Base-by-base conservation (phyloP, 2,329 filamentous ascomycete species). In the Ustulina deusta region DNA sequence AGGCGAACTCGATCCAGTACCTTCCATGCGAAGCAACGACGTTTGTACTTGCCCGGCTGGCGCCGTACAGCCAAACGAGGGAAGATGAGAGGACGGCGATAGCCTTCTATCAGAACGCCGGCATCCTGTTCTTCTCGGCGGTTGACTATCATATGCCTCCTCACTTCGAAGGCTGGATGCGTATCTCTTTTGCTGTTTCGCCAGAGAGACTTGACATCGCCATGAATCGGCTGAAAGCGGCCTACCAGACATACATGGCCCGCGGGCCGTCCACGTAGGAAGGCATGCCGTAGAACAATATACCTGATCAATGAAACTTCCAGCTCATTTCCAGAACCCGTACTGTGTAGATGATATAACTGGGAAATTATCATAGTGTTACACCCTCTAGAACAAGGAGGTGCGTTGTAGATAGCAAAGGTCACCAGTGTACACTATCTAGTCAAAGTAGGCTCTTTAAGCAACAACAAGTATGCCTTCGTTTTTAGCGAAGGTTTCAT, bases 161-260 rank as follows among this genome's bases (percentile, higher is more conserved):
- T n/a, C 11, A 29, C 22, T 64, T 64, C 29, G 4, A n/a, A n/a
- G 61, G 61, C 11, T 52, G 61, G 54, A 64, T 64, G 54, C 54
- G 61, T 1, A 32, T 64, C 54, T 58, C 61, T 15, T 64, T 64
- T 15, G 52, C 61, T 29, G 44, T 59, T n/a, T 44, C 20, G 13
- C 42, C 42, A 11, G 54, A 58, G 20, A 64, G 54, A 25, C 61
- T 58, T 15, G 29, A 42, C 1, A 32, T 52, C 13, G 54, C 54
- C 32, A 51, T 59, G 54, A 20, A 59, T 2, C n/a, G 61, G 25
- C 22, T 63, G 29, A 63, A 63, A 29, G 20, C 42, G 17, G 51
- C 61, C 52, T 57, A 57, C 46, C 3, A 57, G 27, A 32, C n/a
- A 51, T 40, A 40, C 15, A 9, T 40, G 10, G 15, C 38, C 13